Conservation (phyloP, 495 filamentous ascomycete species). For the Pseudomonodictys pantanalensis region DNA sequence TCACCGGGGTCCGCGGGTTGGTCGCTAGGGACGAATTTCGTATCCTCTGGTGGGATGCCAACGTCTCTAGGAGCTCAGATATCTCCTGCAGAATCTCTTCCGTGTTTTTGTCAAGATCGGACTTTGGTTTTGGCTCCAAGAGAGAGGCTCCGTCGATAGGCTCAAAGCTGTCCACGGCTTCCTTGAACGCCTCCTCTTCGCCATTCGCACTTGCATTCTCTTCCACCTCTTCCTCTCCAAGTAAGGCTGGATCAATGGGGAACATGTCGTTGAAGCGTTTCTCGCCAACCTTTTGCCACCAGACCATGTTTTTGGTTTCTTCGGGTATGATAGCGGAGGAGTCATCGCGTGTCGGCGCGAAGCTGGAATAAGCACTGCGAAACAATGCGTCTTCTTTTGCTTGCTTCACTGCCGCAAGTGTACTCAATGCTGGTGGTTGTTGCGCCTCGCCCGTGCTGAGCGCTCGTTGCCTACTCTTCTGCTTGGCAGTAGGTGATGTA, state of each 20-base stretch:
- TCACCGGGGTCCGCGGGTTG: conserved; percentile 43
- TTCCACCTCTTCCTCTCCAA: conserved; percentile 33
- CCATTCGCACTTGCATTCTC: conserved; percentile 30
- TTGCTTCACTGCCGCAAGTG: conserved; percentile 53
- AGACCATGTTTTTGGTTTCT: conserved; percentile 69
- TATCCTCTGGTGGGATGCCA: conserved; percentile 82
- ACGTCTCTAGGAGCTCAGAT: conserved; percentile 77
- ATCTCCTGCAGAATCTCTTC: conserved; percentile 77
- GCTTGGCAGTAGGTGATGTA: conserved; percentile 57
- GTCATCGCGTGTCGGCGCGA: conserved; percentile 81
- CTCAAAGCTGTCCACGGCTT: conserved; percentile 53
- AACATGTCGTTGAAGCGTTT: conserved; percentile 55
- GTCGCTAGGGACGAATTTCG: conserved; percentile 62
- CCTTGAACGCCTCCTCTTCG: conserved; percentile 42
- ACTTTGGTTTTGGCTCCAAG: conserved; percentile 26
- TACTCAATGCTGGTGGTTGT: conserved; percentile 44
- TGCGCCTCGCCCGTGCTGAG: conserved; percentile 65
- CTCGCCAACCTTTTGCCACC: conserved; percentile 79
- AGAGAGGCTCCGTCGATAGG: conserved; percentile 42
- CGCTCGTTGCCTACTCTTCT: conserved; percentile 67
- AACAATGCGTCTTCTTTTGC: conserved; percentile 71
- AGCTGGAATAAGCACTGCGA: conserved; percentile 79
- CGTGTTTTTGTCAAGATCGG: conserved; percentile 56
- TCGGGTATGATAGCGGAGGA: conserved; percentile 68
- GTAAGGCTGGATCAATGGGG: conserved; percentile 47